Percentiles rank a stretch among this genome's conserved stretches.
These are phyloP conservation scores for Ustilago bromivora DNA, from an alignment of 1,284 basidiomycete genomes.

Conservation along the genomic window DNA sequence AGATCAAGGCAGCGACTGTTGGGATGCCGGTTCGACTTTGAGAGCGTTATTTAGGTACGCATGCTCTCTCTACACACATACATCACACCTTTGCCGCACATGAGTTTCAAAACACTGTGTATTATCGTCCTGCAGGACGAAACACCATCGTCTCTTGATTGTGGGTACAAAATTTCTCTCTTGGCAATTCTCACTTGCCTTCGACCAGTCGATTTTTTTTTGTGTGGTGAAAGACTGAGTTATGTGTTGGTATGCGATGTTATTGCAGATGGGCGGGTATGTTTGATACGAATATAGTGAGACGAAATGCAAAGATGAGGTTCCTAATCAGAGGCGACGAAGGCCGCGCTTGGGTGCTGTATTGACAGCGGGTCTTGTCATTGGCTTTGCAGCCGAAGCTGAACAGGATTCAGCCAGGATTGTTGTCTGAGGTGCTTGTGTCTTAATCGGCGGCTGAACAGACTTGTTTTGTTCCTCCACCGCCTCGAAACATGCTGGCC, in stretches of 20 bases:
- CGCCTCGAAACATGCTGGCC: slow-evolving; percentile 16
- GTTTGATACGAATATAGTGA: slow-evolving; percentile 1
- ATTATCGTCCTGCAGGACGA: slow-evolving; percentile 1
- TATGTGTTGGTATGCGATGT: background rate
- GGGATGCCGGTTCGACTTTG: background rate
- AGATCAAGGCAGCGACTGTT: background rate
- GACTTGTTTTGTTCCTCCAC: background rate
- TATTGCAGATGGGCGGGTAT: background rate
- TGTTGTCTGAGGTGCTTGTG: background rate
- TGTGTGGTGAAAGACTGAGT: background rate
- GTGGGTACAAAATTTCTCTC: slow-evolving; percentile 27
- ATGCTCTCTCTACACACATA: background rate
- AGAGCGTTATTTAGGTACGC: background rate
- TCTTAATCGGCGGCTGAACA: background rate
- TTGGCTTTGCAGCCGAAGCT: slow-evolving; percentile 6
- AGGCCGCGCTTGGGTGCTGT: slow-evolving; percentile 45
- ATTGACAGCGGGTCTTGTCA: slow-evolving; percentile 9
- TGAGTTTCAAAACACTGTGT: slow-evolving; percentile 8
- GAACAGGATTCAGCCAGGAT: background rate
- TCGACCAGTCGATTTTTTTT: slow-evolving; percentile 18
- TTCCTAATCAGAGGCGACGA: slow-evolving; percentile 21
- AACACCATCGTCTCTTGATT: background rate
- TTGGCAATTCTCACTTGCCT: slow-evolving; percentile 39
- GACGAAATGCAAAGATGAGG: background rate
- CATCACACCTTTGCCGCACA: slow-evolving; percentile 4